Percentiles rank a stretch among this genome's conserved stretches.
Conservation (phyloP, 371 early-diverging fungal genomes). For the Rhizomucor miehei region DNA sequence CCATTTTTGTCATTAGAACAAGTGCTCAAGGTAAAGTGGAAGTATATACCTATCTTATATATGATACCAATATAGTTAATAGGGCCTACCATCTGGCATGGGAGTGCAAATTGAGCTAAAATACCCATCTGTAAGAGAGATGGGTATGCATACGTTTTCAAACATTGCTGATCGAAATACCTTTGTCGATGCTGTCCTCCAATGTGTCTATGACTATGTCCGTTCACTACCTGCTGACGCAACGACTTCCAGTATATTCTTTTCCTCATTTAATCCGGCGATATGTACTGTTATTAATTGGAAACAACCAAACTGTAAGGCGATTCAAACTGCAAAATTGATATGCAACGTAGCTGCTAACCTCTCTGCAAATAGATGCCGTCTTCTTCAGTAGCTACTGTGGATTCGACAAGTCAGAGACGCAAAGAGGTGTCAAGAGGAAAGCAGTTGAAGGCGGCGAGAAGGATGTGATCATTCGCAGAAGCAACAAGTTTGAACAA, state of each 20-base stretch:
- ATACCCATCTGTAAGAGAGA: constrained; percentile 71
- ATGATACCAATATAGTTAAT: constrained; percentile 1
- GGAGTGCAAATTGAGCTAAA: constrained; percentile 86
- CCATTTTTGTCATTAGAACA: constrained; percentile 72
- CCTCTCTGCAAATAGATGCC: constrained; percentile 62
- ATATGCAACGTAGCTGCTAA: background rate
- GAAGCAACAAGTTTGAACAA: background rate
- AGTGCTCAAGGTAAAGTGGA: constrained; percentile 60
- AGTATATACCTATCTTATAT: background rate
- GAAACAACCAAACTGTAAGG: constrained; percentile 96
- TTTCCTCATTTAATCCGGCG: constrained; percentile 85
- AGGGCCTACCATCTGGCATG: constrained; percentile 68
- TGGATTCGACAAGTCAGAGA: constrained; percentile 58
- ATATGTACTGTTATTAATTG: constrained; percentile 92
- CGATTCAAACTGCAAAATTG: background rate
- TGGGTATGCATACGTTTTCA: constrained; percentile 46
- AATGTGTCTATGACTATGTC: constrained; percentile 72
- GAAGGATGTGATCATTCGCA: background rate
- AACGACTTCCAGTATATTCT: constrained; percentile 52
- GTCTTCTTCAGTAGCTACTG: constrained; percentile 83
- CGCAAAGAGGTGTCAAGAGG: constrained; percentile 41
- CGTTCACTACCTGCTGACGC: constrained; percentile 36
- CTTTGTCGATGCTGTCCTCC: constrained; percentile 82
- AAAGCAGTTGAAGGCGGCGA: constrained; percentile 17
- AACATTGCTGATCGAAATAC: constrained; percentile 69